These are phyloP conservation scores for Talaromyces sp. DNA, from an alignment of 2,329 filamentous ascomycete species.

Conservation along the genomic window DNA sequence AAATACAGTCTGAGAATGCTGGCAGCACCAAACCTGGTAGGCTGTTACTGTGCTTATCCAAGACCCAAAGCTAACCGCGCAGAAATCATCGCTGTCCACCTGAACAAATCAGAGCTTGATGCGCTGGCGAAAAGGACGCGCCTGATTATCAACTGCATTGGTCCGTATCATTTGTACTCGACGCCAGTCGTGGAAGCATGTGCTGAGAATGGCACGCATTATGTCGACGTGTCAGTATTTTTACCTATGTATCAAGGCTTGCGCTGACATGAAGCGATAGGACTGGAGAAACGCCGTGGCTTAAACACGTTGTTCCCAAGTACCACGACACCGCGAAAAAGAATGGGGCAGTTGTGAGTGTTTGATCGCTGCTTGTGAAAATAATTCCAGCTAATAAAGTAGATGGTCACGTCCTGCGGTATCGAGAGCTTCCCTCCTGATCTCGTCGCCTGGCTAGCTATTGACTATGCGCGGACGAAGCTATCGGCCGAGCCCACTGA, in stretches of 20 bases:
- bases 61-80: neutral
- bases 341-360: slow-evolving; percentile 55
- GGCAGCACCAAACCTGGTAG: slow-evolving; percentile 68
- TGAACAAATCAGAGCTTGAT: slow-evolving; percentile 48
- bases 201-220: slow-evolving; percentile 61
- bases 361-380: neutral
- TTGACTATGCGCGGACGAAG: slow-evolving; percentile 49
- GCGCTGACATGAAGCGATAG: slow-evolving; percentile 21
- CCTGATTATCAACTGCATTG: slow-evolving; percentile 57
- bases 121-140: slow-evolving; percentile 51
- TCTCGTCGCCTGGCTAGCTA: slow-evolving; percentile 48
- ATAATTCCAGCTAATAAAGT: slow-evolving; percentile 12
- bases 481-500: slow-evolving; percentile 47
- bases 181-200: slow-evolving; percentile 61
- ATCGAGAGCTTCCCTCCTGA: slow-evolving; percentile 60
- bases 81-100: slow-evolving; percentile 43
- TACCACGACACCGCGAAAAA: slow-evolving; percentile 56
- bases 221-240: slow-evolving; percentile 53
- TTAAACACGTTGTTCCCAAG: slow-evolving; percentile 56
- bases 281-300: slow-evolving; percentile 62
- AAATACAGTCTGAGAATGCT: slow-evolving; percentile 61
- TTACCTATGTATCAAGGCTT: neutral
- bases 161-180: slow-evolving; percentile 61
- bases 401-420: slow-evolving; percentile 57
- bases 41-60: slow-evolving; percentile 6